phyloP scores from a whole-genome alignment of 2,329 filamentous ascomycete genomes.

The Elsinoe necatrix region DNA sequence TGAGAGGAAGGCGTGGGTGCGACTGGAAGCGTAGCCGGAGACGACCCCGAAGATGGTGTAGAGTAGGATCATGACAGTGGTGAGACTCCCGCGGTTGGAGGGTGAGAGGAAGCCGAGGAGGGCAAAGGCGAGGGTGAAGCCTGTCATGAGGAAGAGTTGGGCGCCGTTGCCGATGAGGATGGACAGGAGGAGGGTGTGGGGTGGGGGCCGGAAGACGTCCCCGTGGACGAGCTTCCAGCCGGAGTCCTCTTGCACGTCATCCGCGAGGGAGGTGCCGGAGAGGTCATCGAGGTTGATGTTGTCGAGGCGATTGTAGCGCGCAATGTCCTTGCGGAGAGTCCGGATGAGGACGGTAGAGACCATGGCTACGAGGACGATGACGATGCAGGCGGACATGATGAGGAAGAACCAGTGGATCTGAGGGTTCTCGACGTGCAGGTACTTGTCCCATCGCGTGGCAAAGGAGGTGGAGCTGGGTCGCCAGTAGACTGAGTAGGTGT shows the following conservation, averaged over 20 bases:
- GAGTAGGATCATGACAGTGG: constrained; percentile 84
- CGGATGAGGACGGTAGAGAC: constrained; percentile 87
- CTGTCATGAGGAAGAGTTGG: constrained; percentile 96
- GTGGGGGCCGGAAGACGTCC: constrained; percentile 87
- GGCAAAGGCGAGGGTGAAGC: constrained; percentile 86
- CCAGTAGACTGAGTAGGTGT: constrained; percentile 93
- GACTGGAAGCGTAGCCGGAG: constrained; percentile 79
- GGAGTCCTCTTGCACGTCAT: constrained; percentile 93
- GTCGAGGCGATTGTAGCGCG: constrained; percentile 90
- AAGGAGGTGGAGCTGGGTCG: constrained; percentile 74
- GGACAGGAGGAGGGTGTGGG: constrained; percentile 73
- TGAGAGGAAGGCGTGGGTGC: constrained; percentile 89
- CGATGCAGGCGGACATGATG: constrained; percentile 90
- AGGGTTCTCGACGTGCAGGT: constrained; percentile 91
- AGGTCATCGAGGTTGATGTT: constrained; percentile 85
- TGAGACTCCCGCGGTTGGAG: constrained; percentile 87
- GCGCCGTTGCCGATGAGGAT: constrained; percentile 87
- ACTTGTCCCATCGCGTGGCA: constrained; percentile 98
- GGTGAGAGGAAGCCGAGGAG: constrained; percentile 91
- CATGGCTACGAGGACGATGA: constrained; percentile 81
- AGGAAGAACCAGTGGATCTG: constrained; percentile 99
- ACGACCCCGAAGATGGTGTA: constrained; percentile 91
- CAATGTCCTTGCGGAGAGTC: constrained; percentile 88
- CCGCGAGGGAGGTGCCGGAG: constrained; percentile 66
- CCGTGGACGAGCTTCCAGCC: constrained; percentile 98